Base-by-base conservation (phyloP, 2,329 filamentous ascomycete species). In the Trichoderma koningii region DNA sequence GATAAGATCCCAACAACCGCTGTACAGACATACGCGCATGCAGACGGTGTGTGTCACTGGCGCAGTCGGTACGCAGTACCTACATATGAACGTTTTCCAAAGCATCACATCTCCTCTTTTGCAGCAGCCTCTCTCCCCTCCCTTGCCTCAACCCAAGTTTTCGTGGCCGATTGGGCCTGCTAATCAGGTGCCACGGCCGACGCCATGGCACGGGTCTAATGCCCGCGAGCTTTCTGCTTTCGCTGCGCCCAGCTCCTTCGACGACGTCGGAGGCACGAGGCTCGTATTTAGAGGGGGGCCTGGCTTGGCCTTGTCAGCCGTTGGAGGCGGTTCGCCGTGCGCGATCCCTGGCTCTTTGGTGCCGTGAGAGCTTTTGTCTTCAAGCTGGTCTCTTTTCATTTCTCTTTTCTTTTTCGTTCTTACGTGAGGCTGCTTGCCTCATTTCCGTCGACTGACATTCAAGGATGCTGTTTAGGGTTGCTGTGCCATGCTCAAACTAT, bases 31-130 rank as follows among this genome's bases (percentile, higher is more conserved):
- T 28, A 9, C 30, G 45, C 6, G n/a, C 30, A 38, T 21, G 15
- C 26, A 51, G 45, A 60, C 56, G 56, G 56, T 60, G 56, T 60
- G 56, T 60, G 56, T 60, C 56, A 60, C n/a, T 60, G 45, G 56
- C 56, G 30, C 45, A 28, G 55, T 15, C 19, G 30, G 7, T 14
- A 3, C 2, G 34, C 21, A 2, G 21, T 23, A 23, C 21, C 21
- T 23, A 23, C 9, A 30, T 30, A 3, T 14, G 34, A 3, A 38
- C 7, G 34, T 38, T 14, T 10, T 2, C 14, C 10, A 2, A 38
- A 3, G 7, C 6, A 48, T 59, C 28, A 28, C 44, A 48, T 59
- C 28, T 48, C 44, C n/a, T 23, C n/a, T 50, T 50, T 50, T 17
- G 7, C 17, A 28, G 48, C 23, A 28, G 21, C 21, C 21, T 23